These are phyloP conservation scores for Haberlea rhodopensis DNA, from an alignment of 257 asterid genomes.

Conservation along the genomic window DNA sequence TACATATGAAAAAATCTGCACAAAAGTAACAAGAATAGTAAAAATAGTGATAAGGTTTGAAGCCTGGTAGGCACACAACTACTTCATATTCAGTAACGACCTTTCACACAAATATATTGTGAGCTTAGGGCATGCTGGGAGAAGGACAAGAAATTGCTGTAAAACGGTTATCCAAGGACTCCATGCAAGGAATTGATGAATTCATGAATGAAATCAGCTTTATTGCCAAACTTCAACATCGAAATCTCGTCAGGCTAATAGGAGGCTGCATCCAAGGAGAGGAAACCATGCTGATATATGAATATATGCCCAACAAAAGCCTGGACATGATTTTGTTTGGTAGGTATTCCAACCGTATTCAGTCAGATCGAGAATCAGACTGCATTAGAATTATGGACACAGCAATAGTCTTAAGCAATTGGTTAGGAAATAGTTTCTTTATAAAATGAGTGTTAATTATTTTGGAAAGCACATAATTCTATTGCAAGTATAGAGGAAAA, in stretches of 20 bases:
- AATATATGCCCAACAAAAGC: constrained; percentile 42
- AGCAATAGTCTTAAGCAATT: neutral
- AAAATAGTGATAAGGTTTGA: neutral
- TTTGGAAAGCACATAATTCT: neutral
- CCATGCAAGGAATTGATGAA: constrained; percentile 38
- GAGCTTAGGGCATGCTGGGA: constrained; percentile 22
- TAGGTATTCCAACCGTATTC: neutral
- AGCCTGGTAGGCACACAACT: neutral
- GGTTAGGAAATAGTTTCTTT: neutral
- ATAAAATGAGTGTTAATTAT: neutral
- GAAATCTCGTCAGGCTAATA: constrained; percentile 39
- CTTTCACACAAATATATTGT: neutral
- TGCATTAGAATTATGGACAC: neutral
- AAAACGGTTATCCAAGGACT: constrained; percentile 29
- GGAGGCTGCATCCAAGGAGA: constrained; percentile 36
- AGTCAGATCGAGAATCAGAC: neutral
- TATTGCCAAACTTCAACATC: constrained; percentile 40
- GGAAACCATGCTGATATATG: constrained; percentile 35
- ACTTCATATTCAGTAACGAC: neutral
- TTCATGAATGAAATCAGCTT: constrained; percentile 37
- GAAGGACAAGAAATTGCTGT: constrained; percentile 40
- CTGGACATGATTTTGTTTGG: constrained; percentile 36
- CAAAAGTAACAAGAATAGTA: neutral
- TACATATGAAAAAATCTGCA: neutral
- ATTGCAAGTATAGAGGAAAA: neutral